Evolutionary conservation across 129 eudicot species (phyloP).

Genomic region (Flaveria ramosissima): DNA sequence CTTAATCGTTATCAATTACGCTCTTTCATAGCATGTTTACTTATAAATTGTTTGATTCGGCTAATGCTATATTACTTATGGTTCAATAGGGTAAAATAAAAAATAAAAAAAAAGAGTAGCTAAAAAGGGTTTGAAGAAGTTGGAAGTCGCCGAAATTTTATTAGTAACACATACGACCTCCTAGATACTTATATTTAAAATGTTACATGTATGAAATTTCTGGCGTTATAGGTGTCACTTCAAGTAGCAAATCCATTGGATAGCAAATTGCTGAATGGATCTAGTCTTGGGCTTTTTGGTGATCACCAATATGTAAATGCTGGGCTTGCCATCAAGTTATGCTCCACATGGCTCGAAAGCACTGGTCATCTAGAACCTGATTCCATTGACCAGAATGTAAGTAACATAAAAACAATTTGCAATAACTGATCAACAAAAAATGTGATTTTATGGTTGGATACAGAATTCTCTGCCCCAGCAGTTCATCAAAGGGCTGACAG

Average conservation of each 20-base stretch:
- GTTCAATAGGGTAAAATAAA: neutral
- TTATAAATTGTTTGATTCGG: neutral
- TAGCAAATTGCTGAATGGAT: slow-evolving; percentile 57
- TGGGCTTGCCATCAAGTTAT: slow-evolving; percentile 89
- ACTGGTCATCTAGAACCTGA: slow-evolving; percentile 70
- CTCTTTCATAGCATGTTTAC: slow-evolving; percentile 12
- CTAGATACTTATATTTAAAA: neutral
- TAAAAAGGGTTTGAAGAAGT: neutral
- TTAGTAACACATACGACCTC: neutral
- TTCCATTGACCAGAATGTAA: slow-evolving; percentile 66
- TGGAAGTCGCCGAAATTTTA: neutral
- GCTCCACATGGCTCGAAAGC: slow-evolving; percentile 87
- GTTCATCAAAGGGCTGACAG: slow-evolving; percentile 74
- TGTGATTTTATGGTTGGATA: slow-evolving; percentile 25
- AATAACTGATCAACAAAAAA: neutral
- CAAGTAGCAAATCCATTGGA: slow-evolving; percentile 78
- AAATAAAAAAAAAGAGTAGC: neutral
- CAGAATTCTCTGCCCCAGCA: slow-evolving; percentile 81
- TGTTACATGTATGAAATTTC: neutral
- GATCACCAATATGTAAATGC: slow-evolving; percentile 97
- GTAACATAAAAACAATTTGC: slow-evolving; percentile 22
- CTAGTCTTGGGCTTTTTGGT: slow-evolving; percentile 82
- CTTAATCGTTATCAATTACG: neutral
- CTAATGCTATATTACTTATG: no score
- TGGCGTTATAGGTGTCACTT: slow-evolving; percentile 64